A percentile compares a stretch with the other conserved stretches of the same genome.
Conservation (phyloP, 163 green algal species). For the Scenedesmus sp. region DNA sequence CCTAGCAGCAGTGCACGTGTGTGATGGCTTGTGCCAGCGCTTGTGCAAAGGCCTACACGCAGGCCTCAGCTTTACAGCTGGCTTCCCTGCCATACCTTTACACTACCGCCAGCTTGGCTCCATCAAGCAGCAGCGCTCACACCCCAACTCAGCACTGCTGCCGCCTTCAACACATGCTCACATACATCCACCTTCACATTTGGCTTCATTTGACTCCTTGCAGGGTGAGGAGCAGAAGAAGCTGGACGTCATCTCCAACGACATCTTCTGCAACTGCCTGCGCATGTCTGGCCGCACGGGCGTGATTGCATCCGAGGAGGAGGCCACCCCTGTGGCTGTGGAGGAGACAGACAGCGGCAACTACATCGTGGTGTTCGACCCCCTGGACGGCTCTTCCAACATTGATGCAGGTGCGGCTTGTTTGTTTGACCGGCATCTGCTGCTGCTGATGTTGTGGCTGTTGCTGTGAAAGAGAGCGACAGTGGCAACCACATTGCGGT, state of each 20-base stretch:
- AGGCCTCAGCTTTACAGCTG: no score
- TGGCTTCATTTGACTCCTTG: neutral
- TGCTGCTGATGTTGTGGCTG: neutral
- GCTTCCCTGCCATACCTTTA: no score
- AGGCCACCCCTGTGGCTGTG: conserved; percentile 96
- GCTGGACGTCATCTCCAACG: conserved; percentile 99
- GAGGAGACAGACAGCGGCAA: conserved; percentile 97
- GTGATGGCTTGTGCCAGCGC: no score
- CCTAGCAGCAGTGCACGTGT: no score
- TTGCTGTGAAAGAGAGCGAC: no score
- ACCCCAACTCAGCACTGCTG: neutral
- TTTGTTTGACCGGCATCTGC: neutral
- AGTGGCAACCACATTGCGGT: no score
- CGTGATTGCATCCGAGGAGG: conserved; percentile 97
- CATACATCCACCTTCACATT: neutral
- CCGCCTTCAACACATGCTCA: no score
- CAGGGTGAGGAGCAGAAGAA: conserved; percentile 99
- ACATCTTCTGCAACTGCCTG: conserved; percentile 97
- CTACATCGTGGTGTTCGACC: conserved; percentile 99
- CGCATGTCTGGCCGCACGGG: conserved; percentile 82
- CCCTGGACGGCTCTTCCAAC: conserved; percentile 99
- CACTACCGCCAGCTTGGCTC: no score
- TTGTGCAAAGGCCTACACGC: no score
- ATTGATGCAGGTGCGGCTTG: conserved; percentile 88
- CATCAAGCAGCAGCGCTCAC: no score